A percentile compares a stretch with the other conserved stretches of the same genome.
phyloP scores from a whole-genome alignment of 2,329 filamentous ascomycete genomes.

The Allantophomopsis lycopodina region DNA sequence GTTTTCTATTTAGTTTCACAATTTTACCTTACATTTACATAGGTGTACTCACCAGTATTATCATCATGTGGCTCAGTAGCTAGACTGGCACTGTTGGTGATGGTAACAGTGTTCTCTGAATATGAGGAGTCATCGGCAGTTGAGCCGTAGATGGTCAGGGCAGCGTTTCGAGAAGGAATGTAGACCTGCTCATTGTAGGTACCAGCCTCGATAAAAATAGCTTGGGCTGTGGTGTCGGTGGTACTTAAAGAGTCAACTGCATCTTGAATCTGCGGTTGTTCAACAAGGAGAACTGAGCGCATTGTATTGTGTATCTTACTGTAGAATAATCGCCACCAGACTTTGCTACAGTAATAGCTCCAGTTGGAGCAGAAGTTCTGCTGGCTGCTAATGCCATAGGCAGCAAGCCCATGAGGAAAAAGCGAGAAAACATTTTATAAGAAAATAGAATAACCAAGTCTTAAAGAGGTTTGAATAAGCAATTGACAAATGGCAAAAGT shows the following conservation, averaged over 20 bases:
- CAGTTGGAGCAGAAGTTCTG: constrained; percentile 29
- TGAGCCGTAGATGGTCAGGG: constrained; percentile 39
- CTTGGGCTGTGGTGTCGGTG: constrained; percentile 27
- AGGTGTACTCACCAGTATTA: constrained; percentile 9
- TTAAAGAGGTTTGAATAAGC: too few relatives aligned
- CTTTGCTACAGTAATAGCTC: constrained; percentile 28
- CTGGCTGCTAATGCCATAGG: constrained; percentile 11
- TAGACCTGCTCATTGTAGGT: constrained; percentile 45
- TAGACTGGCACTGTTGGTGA: constrained; percentile 24
- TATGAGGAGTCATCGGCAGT: constrained; percentile 31
- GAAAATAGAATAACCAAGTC: too few relatives aligned
- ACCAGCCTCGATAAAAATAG: constrained; percentile 40
- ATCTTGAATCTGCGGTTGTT: constrained; percentile 21
- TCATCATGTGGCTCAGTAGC: constrained; percentile 26
- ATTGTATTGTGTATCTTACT: background rate
- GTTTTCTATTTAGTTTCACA: too few relatives aligned
- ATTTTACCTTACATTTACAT: too few relatives aligned
- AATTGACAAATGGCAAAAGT: too few relatives aligned
- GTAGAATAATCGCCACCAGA: constrained; percentile 27
- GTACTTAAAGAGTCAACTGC: constrained; percentile 36
- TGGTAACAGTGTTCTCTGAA: constrained; percentile 33
- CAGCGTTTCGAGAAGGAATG: constrained; percentile 28
- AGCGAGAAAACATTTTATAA: background rate
- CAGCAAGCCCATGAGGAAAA: constrained; percentile 11
- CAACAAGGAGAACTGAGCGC: background rate